Base-by-base conservation (phyloP, 371 early-diverging fungal species). In the Mucor ambiguus region DNA sequence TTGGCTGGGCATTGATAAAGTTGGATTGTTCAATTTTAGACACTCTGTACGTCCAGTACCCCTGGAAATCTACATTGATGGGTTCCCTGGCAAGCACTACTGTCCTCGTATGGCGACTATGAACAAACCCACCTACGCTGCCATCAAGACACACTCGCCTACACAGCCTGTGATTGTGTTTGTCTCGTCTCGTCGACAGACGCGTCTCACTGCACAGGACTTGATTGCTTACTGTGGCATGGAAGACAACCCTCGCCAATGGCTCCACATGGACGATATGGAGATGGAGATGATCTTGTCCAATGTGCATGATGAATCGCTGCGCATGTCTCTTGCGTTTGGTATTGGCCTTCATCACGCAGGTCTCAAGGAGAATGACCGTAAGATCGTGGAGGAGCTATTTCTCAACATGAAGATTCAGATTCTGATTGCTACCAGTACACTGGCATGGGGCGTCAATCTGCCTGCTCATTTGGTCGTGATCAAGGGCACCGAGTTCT, bases 391-490 rank as follows among this genome's bases (percentile, higher is more conserved):
- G n/a, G 99, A 99, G 78, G 92, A 95, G 60, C 87, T 97, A 26
- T 99, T 98, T 78, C 83, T 90, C 57, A 90, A 91, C 62, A 86
- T 91, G 73, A 94, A 96, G 81, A 96, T 99, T 68, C 96, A 96
- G 71, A 87, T 99, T 35, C 76, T 99, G 66, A 90, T 99, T 46
- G 96, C 97, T 4, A 99, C 99, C 5, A 91, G 94, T 61, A 99
- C 99, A 3, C 81, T 99, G n/a, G 99, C 99, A 1, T 99, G 99
- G 99, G 95, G 96, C 58, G 97, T 99, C 58, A 99, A 99, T 78
- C 89, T 97, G 52, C 99, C 99, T 0, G 99, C 99, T 3, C 96
- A 99, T 77, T 75, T 97, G 69, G 99, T 99, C 0, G 92, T 99
- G 9, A 89, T 99, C 65, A 99, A 98, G 76, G 99, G 99, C 11